phyloP scores from a whole-genome alignment of 2,329 filamentous ascomycete species.

The Ophiostoma australiae region DNA sequence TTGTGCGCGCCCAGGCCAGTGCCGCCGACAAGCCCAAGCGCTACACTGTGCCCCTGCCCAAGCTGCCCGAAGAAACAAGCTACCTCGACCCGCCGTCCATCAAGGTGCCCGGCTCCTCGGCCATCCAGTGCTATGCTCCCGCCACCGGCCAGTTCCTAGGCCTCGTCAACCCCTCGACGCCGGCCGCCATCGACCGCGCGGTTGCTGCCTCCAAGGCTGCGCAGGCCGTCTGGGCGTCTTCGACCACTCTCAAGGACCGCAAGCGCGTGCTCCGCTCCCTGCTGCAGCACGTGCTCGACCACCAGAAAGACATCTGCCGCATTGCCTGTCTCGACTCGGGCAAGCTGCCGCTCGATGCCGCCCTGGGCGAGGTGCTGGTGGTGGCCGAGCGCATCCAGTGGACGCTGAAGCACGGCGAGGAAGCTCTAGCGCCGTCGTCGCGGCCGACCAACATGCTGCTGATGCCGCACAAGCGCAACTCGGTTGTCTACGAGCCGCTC shows the following conservation, averaged over 20 bases:
- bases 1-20: conserved; percentile 31
- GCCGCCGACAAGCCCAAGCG: conserved; percentile 41
- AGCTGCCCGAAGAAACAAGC: conserved; percentile 52
- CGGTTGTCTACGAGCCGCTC: conserved; percentile 83
- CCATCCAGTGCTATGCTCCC: conserved; percentile 81
- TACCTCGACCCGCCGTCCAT: conserved; percentile 22
- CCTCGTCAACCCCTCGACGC: conserved; percentile 68
- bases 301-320: conserved; percentile 80
- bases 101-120: conserved; percentile 56
- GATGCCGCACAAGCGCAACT: conserved; percentile 93
- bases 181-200: conserved; percentile 71
- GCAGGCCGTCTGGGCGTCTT: conserved; percentile 69
- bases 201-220: conserved; percentile 69
- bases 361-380: conserved; percentile 89
- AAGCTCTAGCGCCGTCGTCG: conserved; percentile 63
- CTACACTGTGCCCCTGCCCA: conserved; percentile 60
- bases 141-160: conserved; percentile 83
- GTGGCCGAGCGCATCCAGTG: conserved; percentile 91
- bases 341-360: conserved; percentile 92
- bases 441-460: conserved; percentile 77
- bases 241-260: conserved; percentile 71
- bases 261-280: conserved; percentile 75
- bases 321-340: conserved; percentile 88
- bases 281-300: conserved; percentile 75
- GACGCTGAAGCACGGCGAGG: conserved; percentile 88